Percentiles rank a stretch among this genome's conserved stretches.
phyloP scores from a whole-genome alignment of 805 yeast species.

The Gaillardinia entomophila region DNA sequence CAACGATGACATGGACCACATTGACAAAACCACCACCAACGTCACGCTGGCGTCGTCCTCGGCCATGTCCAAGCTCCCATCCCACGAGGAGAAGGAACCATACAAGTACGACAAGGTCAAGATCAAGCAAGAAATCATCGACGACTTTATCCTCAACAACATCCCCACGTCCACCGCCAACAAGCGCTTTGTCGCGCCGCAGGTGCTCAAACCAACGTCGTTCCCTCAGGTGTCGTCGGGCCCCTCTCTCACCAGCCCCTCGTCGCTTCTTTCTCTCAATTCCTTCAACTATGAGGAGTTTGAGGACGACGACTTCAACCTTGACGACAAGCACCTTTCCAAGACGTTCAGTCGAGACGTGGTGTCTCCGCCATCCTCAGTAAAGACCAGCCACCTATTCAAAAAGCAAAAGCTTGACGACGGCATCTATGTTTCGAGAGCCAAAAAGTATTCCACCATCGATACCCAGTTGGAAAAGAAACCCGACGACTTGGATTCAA shows the following conservation, averaged over 20 bases:
- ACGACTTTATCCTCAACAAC: constrained; percentile 33
- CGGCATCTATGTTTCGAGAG: not conserved
- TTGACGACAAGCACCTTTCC: not conserved
- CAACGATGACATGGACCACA: constrained; percentile 4
- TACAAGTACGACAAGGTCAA: constrained; percentile 12
- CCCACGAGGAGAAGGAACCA: constrained; percentile 3
- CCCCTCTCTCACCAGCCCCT: constrained; percentile 27
- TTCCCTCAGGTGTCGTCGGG: constrained; percentile 5
- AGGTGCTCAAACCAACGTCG: constrained; percentile 1
- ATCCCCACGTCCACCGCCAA: constrained; percentile 18
- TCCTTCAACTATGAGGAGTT: constrained; percentile 18
- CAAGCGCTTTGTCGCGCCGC: not conserved
- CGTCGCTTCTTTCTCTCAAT: constrained; percentile 29
- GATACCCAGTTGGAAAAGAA: not conserved
- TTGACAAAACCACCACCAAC: constrained; percentile 7
- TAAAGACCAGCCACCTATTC: not conserved
- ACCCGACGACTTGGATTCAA: not conserved
- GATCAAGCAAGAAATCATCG: constrained; percentile 35
- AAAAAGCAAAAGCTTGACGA: not conserved
- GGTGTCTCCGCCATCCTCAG: not conserved
- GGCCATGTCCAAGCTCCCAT: constrained; percentile 9
- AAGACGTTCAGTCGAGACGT: not conserved
- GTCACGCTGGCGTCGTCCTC: not conserved
- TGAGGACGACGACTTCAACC: constrained; percentile 3
- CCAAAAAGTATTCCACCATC: not conserved